A percentile compares a stretch with the other conserved stretches of the same genome.
Conservation (phyloP, 1,139 yeast genomes). For the Geotrichum cucujoidarum region DNA sequence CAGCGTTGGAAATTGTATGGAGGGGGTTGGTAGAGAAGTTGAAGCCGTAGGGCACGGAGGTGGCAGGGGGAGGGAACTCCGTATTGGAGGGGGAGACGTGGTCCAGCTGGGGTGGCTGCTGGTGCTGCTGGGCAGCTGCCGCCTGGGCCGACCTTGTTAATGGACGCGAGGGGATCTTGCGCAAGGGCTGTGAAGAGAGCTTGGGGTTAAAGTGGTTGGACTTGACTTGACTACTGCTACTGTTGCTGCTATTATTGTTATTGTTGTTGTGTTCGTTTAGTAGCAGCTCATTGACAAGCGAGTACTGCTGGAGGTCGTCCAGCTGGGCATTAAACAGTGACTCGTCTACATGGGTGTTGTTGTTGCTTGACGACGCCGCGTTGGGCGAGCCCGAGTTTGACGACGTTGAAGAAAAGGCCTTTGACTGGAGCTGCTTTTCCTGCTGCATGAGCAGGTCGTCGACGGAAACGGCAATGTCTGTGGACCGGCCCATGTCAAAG, state of each 20-base stretch:
- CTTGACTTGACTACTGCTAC: background rate
- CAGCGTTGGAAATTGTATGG: background rate
- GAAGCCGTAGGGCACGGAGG: background rate
- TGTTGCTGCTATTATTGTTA: background rate
- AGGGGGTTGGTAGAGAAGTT: too few relatives aligned
- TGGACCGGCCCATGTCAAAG: constrained; percentile 42
- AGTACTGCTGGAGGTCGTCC: constrained; percentile 25
- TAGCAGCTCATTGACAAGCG: constrained; percentile 23
- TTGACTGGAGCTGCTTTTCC: constrained; percentile 35
- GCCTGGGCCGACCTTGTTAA: constrained; percentile 2
- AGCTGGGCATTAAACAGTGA: background rate
- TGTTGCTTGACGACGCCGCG: background rate
- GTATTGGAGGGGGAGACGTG: background rate
- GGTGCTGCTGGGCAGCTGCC: constrained; percentile 7
- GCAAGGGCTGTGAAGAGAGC: background rate
- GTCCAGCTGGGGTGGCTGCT: background rate
- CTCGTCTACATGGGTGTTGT: constrained; percentile 18
- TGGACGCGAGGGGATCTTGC: background rate
- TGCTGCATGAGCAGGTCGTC: constrained; percentile 41
- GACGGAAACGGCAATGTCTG: constrained; percentile 40
- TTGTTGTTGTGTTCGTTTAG: background rate
- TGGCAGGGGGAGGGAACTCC: background rate
- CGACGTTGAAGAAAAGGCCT: constrained; percentile 1
- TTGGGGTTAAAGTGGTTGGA: background rate
- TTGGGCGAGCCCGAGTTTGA: background rate